phyloP scores from a whole-genome alignment of 2,329 filamentous ascomycete genomes.

The Fusarium sp. region DNA sequence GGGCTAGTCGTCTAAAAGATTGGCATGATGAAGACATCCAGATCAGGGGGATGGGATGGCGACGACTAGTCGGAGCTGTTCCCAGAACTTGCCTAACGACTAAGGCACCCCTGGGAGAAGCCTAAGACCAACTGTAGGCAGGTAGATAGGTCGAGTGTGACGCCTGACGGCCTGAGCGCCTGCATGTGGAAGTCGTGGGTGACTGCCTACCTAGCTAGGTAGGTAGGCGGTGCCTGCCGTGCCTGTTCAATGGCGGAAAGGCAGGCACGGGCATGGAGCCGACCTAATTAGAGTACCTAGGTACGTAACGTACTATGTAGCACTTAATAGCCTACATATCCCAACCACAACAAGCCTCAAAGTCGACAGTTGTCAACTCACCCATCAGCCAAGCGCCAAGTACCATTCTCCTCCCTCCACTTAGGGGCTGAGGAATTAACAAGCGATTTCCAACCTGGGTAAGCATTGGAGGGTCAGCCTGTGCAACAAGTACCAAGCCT shows the following conservation, averaged over 20 bases:
- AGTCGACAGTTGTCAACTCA: slow-evolving; percentile 10
- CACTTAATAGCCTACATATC: neutral
- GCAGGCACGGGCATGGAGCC: too few species aligned
- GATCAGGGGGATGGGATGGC: slow-evolving; percentile 15
- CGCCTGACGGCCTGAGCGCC: slow-evolving; percentile 24
- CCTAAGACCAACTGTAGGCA: neutral
- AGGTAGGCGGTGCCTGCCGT: too few species aligned
- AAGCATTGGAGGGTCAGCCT: slow-evolving; percentile 9
- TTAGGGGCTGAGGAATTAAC: slow-evolving; percentile 21
- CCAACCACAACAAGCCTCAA: slow-evolving; percentile 11
- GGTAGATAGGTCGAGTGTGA: neutral
- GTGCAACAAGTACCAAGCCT: neutral
- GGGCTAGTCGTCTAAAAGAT: neutral
- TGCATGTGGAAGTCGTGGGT: slow-evolving; percentile 5
- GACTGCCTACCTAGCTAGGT: too few species aligned
- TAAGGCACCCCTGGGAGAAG: slow-evolving; percentile 2
- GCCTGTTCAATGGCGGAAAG: too few species aligned
- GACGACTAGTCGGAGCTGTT: neutral
- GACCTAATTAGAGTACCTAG: too few species aligned
- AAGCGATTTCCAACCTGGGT: slow-evolving; percentile 21
- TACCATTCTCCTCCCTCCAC: slow-evolving; percentile 22
- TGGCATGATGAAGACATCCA: neutral
- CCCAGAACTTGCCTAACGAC: slow-evolving; percentile 7
- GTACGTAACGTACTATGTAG: neutral
- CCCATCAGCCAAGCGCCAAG: slow-evolving; percentile 25